Conservation (phyloP, 1,284 basidiomycete genomes). For the Apiotrichum gamsii region DNA sequence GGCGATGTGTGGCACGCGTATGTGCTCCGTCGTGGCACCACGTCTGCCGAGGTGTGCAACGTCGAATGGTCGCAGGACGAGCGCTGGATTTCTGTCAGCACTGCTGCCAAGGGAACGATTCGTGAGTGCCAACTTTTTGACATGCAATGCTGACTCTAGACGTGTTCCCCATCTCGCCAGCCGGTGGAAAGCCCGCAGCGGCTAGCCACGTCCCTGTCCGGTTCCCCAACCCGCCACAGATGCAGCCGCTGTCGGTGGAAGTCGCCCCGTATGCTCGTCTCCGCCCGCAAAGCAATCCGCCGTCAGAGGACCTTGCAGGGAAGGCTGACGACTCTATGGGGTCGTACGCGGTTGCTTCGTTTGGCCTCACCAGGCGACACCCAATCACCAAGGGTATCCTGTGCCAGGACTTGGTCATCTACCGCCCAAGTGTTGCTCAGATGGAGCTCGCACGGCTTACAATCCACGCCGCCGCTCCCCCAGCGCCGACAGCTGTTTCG, state of each 20-base stretch:
- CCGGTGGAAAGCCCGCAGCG: constrained; percentile 62
- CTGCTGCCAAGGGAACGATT: constrained; percentile 48
- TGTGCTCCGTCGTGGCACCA: constrained; percentile 63
- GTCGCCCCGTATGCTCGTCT: constrained; percentile 58
- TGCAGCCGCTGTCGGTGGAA: constrained; percentile 55
- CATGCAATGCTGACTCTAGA: constrained; percentile 53
- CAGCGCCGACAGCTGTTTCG: not conserved
- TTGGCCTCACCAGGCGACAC: constrained; percentile 15
- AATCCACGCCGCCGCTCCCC: not conserved
- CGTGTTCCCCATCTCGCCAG: constrained; percentile 68
- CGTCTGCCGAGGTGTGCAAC: constrained; percentile 58
- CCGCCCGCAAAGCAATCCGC: not conserved
- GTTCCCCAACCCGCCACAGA: constrained; percentile 54
- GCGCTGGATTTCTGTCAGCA: constrained; percentile 65
- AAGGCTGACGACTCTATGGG: constrained; percentile 1
- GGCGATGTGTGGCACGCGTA: constrained; percentile 59
- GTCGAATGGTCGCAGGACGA: constrained; percentile 56
- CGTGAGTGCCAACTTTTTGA: constrained; percentile 46
- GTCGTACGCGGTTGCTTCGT: constrained; percentile 13
- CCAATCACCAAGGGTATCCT: constrained; percentile 16
- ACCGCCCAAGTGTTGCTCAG: constrained; percentile 15
- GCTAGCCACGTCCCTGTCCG: constrained; percentile 58
- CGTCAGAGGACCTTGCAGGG: not conserved
- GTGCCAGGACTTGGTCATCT: constrained; percentile 33
- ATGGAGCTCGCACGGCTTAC: constrained; percentile 29